phyloP scores from a whole-genome alignment of 2,329 filamentous ascomycete species.

The Sporothrix sp. region DNA sequence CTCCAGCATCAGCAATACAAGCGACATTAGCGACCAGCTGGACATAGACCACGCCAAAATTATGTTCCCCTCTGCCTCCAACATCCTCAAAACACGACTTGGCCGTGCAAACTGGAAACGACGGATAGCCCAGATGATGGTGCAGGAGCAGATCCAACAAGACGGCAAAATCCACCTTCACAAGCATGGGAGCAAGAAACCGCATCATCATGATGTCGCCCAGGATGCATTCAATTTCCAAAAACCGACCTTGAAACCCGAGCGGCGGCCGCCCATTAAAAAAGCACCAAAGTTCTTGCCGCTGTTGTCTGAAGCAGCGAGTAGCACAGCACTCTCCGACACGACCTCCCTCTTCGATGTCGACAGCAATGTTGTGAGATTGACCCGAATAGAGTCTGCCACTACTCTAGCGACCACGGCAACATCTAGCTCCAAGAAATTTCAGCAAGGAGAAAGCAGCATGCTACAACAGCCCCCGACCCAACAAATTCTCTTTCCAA shows the following conservation, averaged over 20 bases:
- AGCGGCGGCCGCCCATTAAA: not conserved
- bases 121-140: constrained; percentile 12
- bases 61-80: constrained; percentile 13
- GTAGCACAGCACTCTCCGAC: constrained; percentile 10
- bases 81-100: constrained; percentile 14
- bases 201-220: constrained; percentile 12
- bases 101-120: constrained; percentile 16
- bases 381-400: constrained; percentile 2
- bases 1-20: constrained; percentile 13
- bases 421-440: constrained; percentile 5
- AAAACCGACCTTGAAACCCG: constrained; percentile 10
- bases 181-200: constrained; percentile 3
- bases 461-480: not conserved
- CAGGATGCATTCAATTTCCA: constrained; percentile 17
- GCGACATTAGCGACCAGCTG: constrained; percentile 11
- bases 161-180: constrained; percentile 7
- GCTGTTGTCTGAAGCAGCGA: constrained; percentile 7
- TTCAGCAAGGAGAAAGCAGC: not conserved
- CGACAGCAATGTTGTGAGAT: not conserved
- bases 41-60: constrained; percentile 15
- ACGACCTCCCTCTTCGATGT: constrained; percentile 12
- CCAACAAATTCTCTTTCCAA: constrained; percentile 9
- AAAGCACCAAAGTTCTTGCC: constrained; percentile 6
- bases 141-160: constrained; percentile 9
- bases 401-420: constrained; percentile 15